Evolutionary conservation across 495 filamentous ascomycete species (phyloP), one percentile per base, ranked within the genome.

Genomic region (Hapsidospora chrysogenum): DNA sequence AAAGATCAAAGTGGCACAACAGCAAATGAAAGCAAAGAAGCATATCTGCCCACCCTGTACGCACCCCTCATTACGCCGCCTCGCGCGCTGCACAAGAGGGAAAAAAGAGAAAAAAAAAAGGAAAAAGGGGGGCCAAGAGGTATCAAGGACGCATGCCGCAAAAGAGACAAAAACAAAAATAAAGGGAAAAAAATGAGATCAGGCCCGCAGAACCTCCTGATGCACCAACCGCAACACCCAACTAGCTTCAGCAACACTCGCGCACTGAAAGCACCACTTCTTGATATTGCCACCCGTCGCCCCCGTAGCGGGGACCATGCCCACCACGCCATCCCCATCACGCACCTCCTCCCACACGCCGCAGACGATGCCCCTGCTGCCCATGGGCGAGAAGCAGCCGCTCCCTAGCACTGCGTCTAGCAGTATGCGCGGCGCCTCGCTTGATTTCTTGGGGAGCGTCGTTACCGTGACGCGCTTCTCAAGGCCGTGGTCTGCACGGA

Each of bases 381-480:
- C 86, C 19, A 93, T 63, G 6, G 81, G 65, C 47, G 85, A 80
- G 50, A 97, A 97, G 36, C 78, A 81, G 42, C 68, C 78, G 52
- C 81, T 80, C 3, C 76, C 77, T 2, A 97, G 61, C 40, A 84
- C 82, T 2, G 78, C 81, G 52, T 97, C 89, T 1, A 96, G 59
- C 40, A 92, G 49, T 9, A 79, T 61, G 26, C 75, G 64, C 3
- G 68, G 68, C 37, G 72, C 70, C 9, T 75, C 77, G 54, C 78
- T 75, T 11, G 72, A 73, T 45, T 60, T 64, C 44, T 58, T 61
- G 8, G 56, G 52, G 25, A 56, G 51, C 9, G 53, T 50, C 10
- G 61, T 67, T 15, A 95, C 74, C 19, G 93, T 53, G 32, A 97
- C 78, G 11, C 87, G 70, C 57, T 94, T 93, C 60, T 86, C 74